Evolutionary conservation across 2,329 filamentous ascomycete species (phyloP).

Genomic region (Beauveria pseudobassiana): DNA sequence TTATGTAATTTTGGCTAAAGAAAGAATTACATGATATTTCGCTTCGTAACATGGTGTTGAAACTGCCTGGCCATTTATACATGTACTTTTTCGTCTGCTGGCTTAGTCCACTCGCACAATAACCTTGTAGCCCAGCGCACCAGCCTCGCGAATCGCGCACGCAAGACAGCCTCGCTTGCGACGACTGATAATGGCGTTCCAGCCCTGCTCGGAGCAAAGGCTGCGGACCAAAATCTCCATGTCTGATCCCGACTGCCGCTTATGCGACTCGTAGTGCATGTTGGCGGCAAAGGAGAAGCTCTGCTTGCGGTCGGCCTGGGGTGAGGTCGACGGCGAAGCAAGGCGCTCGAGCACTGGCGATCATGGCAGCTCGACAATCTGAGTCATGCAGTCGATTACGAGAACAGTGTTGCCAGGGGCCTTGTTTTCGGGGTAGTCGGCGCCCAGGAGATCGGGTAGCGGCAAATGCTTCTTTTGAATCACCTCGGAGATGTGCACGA

Average conservation of each 20-base stretch:
- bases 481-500: conserved; percentile 52
- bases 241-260: conserved; percentile 54
- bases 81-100: not conserved
- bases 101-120: conserved; percentile 51
- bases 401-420: conserved; percentile 35
- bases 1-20: not conserved
- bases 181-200: conserved; percentile 65
- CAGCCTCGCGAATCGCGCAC: conserved; percentile 69
- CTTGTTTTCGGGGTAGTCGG: conserved; percentile 24
- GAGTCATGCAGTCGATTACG: conserved; percentile 57
- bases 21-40: conserved; percentile 1
- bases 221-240: conserved; percentile 65
- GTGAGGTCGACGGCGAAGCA: conserved; percentile 21
- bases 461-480: conserved; percentile 38
- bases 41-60: not conserved
- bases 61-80: no score
- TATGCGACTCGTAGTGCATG: conserved; percentile 50
- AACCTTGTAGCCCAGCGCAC: conserved; percentile 60
- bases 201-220: conserved; percentile 65
- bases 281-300: conserved; percentile 37
- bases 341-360: conserved; percentile 38
- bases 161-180: conserved; percentile 61
- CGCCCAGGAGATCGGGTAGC: conserved; percentile 39
- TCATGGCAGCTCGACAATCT: conserved; percentile 37
- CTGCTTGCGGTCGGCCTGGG: conserved; percentile 26